These are phyloP conservation scores for Ceratopteris richardii DNA, from an alignment of 75 land plant species.

Conservation along the genomic window DNA sequence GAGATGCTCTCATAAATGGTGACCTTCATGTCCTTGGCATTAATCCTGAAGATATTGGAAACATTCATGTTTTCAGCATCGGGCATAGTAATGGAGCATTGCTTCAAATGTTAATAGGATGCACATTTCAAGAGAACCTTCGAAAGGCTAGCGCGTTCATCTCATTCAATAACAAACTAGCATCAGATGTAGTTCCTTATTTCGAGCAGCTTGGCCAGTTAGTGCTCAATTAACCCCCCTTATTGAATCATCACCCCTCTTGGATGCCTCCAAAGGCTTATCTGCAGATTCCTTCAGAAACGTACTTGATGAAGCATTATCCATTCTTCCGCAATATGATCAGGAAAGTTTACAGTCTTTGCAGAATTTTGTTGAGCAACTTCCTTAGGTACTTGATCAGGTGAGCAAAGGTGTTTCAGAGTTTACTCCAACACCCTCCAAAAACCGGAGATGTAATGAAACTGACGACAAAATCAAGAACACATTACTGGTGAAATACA, in stretches of 20 bases:
- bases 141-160: slow-evolving; percentile 92
- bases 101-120: slow-evolving; percentile 77
- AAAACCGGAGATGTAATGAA: slow-evolving; percentile 52
- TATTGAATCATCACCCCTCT: slow-evolving; percentile 12
- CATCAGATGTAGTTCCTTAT: slow-evolving; percentile 89
- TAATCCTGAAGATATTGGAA: slow-evolving; percentile 31
- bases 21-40: slow-evolving; percentile 40
- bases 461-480: slow-evolving; percentile 46
- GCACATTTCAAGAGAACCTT: slow-evolving; percentile 62
- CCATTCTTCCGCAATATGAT: slow-evolving; percentile 21
- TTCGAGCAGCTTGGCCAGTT: slow-evolving; percentile 80
- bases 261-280: too few relatives aligned
- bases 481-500: slow-evolving; percentile 81
- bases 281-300: slow-evolving; percentile 14
- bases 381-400: slow-evolving; percentile 32
- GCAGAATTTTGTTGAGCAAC: slow-evolving; percentile 23
- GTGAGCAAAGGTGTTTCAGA: slow-evolving; percentile 73
- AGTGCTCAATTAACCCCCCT: slow-evolving; percentile 20
- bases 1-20: slow-evolving; percentile 34
- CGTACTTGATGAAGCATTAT: slow-evolving; percentile 14
- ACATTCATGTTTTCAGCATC: slow-evolving; percentile 68
- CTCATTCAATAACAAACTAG: slow-evolving; percentile 91
- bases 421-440: slow-evolving; percentile 73
- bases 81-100: slow-evolving; percentile 98
- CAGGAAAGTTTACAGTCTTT: slow-evolving; percentile 26